These are phyloP conservation scores for Phytophthora pistaciae DNA, from an alignment of 352 stramenopile genomes.

Conservation along the genomic window DNA sequence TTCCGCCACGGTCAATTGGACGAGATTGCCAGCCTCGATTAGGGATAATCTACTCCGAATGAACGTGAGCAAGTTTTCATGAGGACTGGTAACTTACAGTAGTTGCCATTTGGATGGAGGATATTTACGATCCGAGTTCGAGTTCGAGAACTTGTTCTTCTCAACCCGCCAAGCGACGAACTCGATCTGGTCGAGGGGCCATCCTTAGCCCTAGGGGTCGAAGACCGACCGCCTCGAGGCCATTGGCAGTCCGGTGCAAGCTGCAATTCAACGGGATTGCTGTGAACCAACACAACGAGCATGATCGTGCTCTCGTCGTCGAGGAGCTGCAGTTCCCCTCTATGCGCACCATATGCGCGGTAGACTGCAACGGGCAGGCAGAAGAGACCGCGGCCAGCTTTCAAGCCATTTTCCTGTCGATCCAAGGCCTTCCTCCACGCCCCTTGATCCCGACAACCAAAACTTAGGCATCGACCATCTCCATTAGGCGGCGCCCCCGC, in stretches of 20 bases:
- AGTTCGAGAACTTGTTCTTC: neutral
- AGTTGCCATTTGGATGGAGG: too few species aligned
- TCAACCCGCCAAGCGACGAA: neutral
- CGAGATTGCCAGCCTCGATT: neutral
- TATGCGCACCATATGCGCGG: conserved; percentile 25
- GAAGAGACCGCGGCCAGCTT: conserved; percentile 8
- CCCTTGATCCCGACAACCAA: neutral
- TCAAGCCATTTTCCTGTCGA: conserved; percentile 11
- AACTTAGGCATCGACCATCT: conserved; percentile 7
- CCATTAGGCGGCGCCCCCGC: neutral
- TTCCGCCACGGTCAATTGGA: neutral
- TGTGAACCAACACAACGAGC: neutral
- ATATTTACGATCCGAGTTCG: too few species aligned
- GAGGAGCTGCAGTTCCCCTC: conserved; percentile 12
- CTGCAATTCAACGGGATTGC: neutral
- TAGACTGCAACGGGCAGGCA: conserved; percentile 25
- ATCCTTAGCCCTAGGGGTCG: neutral
- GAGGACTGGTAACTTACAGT: too few species aligned
- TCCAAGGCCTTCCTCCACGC: neutral
- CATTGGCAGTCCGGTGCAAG: neutral
- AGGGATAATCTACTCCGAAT: neutral
- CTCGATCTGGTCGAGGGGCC: neutral
- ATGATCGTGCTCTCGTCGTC: conserved; percentile 16
- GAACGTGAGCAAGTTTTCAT: too few species aligned
- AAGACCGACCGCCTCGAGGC: neutral